Conservation (phyloP, 2,329 filamentous ascomycete species). For the Botryotinia narcissicola region DNA sequence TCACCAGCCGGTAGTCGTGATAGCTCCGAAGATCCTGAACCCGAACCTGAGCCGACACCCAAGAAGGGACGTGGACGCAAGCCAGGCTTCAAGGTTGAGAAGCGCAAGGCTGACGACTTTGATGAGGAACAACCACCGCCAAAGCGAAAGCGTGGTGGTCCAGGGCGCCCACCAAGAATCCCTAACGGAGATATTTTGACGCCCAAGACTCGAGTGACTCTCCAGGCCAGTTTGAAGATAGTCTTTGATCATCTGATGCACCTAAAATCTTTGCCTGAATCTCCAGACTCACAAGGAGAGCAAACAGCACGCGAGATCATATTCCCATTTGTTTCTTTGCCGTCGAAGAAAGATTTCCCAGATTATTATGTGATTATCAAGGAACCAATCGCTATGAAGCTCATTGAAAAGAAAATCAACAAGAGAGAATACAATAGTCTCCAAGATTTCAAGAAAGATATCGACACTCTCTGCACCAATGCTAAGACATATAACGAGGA, state of each 20-base stretch:
- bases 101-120: slow-evolving; percentile 76
- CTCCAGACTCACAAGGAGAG: slow-evolving; percentile 43
- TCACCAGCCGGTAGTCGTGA: slow-evolving; percentile 76
- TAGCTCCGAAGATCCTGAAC: slow-evolving; percentile 70
- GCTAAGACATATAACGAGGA: slow-evolving; percentile 97
- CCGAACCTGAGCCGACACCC: slow-evolving; percentile 55
- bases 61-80: slow-evolving; percentile 85
- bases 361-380: slow-evolving; percentile 95
- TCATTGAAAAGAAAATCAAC: slow-evolving; percentile 93
- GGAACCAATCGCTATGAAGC: slow-evolving; percentile 92
- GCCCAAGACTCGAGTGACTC: slow-evolving; percentile 66
- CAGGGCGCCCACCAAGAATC: slow-evolving; percentile 61
- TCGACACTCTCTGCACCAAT: slow-evolving; percentile 82
- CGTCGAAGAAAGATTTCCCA: slow-evolving; percentile 83
- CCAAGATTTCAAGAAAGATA: slow-evolving; percentile 77
- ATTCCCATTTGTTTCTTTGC: slow-evolving; percentile 88
- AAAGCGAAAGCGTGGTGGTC: slow-evolving; percentile 74
- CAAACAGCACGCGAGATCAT: slow-evolving; percentile 77
- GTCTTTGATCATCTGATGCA: slow-evolving; percentile 80
- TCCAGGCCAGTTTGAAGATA: slow-evolving; percentile 75
- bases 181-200: slow-evolving; percentile 57
- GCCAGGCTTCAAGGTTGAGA: slow-evolving; percentile 63
- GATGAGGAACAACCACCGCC: slow-evolving; percentile 74
- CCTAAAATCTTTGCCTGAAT: slow-evolving; percentile 36
- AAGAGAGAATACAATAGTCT: slow-evolving; percentile 86